Evolutionary conservation across 202 grass and related monocot species (phyloP), one percentile per base, ranked within the genome.

Genomic region (Panicum hallii): DNA sequence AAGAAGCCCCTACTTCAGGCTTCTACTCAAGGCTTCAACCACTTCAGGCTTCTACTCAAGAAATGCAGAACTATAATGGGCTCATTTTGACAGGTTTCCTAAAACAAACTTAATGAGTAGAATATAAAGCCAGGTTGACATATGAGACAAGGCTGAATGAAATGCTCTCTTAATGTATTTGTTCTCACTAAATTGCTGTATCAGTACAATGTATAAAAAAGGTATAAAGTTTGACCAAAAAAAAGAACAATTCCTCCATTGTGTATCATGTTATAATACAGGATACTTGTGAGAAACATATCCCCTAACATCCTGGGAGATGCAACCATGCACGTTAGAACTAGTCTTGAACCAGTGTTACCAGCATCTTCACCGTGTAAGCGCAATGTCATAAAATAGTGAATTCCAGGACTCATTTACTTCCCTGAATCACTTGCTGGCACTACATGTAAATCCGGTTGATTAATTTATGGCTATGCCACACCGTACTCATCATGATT

Each of bases 271-370:
- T 23, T 75, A 61, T 50, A 57, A 9, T 58, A 66, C 70, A 50
- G 8, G 19, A 57, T 8, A 57, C 34, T 54, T 61, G 20, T 60
- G 46, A 67, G 55, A 72, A 79, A 63, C 45, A 83, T 72, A 30
- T 72, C 15, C 62, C 63, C 19, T 83, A 53, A 36, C 30, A 83
- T 72, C 45, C n/a, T 22, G 11, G 22, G 22, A 83, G 36, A 83
- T 36, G 9, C 13, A 75, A 62, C 50, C 62, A 67, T 17, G 20
- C 34, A 85, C 12, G 13, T 81, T 67, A 75, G 64, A 5, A 44
- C 61, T 41, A 26, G 16, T 65, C 12, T 65, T 38, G 19, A 63
- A 32, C 11, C 45, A 19, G 47, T 58, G 36, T 32, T 72, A 38
- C 6, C 28, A 28, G 14, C 47, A 66, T n/a, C 74, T 73, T 78